Conservation (phyloP, 257 asterid species). For the Nicotiana tomentosiformis region DNA sequence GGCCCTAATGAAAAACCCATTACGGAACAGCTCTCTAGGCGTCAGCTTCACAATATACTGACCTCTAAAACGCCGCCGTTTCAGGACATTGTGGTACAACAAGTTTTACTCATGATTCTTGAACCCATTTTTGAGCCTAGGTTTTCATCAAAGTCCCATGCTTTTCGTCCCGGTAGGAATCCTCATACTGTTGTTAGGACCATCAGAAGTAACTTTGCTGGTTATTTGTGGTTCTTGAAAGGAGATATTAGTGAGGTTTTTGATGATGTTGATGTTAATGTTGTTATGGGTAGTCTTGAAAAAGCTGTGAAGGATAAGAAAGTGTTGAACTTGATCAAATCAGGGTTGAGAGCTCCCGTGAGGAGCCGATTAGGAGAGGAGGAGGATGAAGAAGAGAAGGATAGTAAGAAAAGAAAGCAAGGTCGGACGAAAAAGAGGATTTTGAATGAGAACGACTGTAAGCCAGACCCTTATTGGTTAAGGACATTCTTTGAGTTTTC, state of each 20-base stretch:
- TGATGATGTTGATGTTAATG: constrained; percentile 34
- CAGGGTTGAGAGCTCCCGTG: constrained; percentile 42
- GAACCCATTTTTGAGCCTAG: constrained; percentile 80
- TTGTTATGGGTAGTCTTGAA: constrained; percentile 43
- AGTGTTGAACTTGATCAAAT: constrained; percentile 62
- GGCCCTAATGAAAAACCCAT: constrained; percentile 62
- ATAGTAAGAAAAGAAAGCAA: constrained; percentile 48
- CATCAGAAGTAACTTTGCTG: constrained; percentile 89
- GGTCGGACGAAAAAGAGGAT: constrained; percentile 76
- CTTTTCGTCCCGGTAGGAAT: constrained; percentile 87
- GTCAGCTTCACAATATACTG: constrained; percentile 46
- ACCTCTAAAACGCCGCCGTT: constrained; percentile 45
- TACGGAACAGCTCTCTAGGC: constrained; percentile 37
- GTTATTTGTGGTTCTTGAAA: constrained; percentile 87
- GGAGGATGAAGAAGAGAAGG: constrained; percentile 30
- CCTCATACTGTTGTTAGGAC: constrained; percentile 90
- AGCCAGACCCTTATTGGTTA: constrained; percentile 94
- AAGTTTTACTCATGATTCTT: constrained; percentile 64
- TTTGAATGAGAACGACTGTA: constrained; percentile 67
- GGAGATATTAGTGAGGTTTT: constrained; percentile 70
- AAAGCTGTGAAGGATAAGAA: constrained; percentile 67
- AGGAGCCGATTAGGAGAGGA: constrained; percentile 8
- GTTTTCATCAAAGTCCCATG: constrained; percentile 75
- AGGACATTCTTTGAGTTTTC: constrained; percentile 79
- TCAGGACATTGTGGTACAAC: constrained; percentile 87